Percentiles rank a stretch among this genome's conserved stretches.
Evolutionary conservation across 2,329 filamentous ascomycete genomes (phyloP).

Genomic region (Trichoderma koningiopsis): DNA sequence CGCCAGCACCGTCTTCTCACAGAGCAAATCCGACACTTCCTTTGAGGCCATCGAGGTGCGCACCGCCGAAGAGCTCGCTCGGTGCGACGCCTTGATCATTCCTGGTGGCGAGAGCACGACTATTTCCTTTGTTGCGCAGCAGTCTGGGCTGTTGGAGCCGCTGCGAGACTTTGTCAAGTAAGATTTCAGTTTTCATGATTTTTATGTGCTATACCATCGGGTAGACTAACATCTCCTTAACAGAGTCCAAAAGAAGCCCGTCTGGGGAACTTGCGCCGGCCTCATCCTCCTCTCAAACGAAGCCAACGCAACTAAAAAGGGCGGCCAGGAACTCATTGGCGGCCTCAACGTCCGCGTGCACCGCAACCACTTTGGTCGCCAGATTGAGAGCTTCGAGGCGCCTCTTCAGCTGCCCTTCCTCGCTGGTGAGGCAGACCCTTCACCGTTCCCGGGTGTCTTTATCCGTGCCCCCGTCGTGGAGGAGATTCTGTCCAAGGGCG

Average conservation of each 20-base stretch:
- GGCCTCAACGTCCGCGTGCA: slow-evolving; percentile 89
- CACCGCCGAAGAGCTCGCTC: slow-evolving; percentile 67
- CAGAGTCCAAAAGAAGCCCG: slow-evolving; percentile 75
- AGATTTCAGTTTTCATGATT: slow-evolving; percentile 38
- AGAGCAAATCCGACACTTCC: slow-evolving; percentile 30
- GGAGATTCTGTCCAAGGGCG: slow-evolving; percentile 57
- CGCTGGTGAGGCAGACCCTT: slow-evolving; percentile 34
- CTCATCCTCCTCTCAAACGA: slow-evolving; percentile 87
- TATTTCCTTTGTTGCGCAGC: slow-evolving; percentile 82
- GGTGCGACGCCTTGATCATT: slow-evolving; percentile 82
- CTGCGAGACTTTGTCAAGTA: slow-evolving; percentile 90
- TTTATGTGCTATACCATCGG: not conserved
- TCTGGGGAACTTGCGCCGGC: slow-evolving; percentile 95
- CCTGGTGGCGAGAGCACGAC: slow-evolving; percentile 95
- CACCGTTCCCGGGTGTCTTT: slow-evolving; percentile 77
- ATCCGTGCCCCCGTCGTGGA: slow-evolving; percentile 95
- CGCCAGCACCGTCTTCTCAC: slow-evolving; percentile 55
- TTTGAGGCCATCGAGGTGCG: slow-evolving; percentile 79
- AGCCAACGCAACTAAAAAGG: slow-evolving; percentile 85
- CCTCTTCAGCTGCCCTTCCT: slow-evolving; percentile 74
- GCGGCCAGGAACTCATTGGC: slow-evolving; percentile 90
- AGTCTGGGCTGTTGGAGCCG: slow-evolving; percentile 80
- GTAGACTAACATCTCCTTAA: not conserved
- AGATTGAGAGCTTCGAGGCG: slow-evolving; percentile 87
- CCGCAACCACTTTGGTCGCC: slow-evolving; percentile 91